Base-by-base conservation (phyloP, 2,329 filamentous ascomycete genomes). In the Aspergillus viridinutans region DNA sequence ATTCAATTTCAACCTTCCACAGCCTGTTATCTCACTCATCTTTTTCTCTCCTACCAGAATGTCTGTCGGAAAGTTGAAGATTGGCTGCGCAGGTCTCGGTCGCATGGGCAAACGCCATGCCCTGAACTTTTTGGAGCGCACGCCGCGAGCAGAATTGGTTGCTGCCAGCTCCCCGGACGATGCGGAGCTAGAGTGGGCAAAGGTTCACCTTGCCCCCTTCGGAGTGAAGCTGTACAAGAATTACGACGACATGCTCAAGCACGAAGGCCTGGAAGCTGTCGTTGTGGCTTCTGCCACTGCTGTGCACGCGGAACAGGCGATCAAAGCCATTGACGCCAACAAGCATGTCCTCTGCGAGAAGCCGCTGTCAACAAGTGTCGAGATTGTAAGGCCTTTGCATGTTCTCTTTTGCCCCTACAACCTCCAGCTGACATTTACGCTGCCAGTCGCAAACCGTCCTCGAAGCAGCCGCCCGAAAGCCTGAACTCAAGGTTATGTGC, bases 311-410 rank as follows among this genome's bases (percentile, higher is more conserved):
- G 78, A 84, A 60, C 80, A 85, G 64, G 77, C 81, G 2, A 83
- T 84, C 72, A 80, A 81, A 65, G 82, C 82, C 10, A 83, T 85
- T 54, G 69, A 80, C 45, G 76, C 77, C 2, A 77, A 78, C 49
- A 79, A 80, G 69, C 81, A 85, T 64, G 81, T 84, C 2, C 73
- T 85, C 23, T 85, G 82, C 66, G 83, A 85, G 72, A 85, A 78
- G 59, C 75, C 75, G 1, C 59, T 77, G 32, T 81, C 79, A 47
- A 88, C 84, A 0, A 82, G 77, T 55, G 75, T 85, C 17, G 83
- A 85, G 61, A 75, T 85, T 52, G 84, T 86, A 72, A 65, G 80
- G 52, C 38, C 3, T 14, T 40, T 38, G 7, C 42, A 17, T 35
- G 10, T 42, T 49, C 23, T 35, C 23, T 25, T n/a, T 5, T 35